Conservation (phyloP, 2,329 filamentous ascomycete genomes). For the Fusarium denticulatum region DNA sequence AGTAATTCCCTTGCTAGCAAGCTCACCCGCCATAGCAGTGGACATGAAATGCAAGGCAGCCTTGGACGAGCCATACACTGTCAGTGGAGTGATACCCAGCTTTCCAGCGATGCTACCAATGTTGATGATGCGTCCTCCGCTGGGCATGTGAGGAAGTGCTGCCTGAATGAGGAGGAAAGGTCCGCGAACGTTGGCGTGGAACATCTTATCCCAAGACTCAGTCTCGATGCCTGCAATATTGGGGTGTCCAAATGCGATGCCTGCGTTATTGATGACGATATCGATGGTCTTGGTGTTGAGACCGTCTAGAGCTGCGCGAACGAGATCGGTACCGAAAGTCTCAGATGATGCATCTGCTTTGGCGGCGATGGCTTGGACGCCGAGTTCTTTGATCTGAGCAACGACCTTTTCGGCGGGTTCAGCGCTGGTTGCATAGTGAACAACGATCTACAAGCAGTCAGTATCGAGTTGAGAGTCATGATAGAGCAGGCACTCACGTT, state of each 20-base stretch:
- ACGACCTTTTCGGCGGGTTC: background rate
- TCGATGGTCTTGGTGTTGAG: slow-evolving; percentile 1
- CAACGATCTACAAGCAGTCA: background rate
- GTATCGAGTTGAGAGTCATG: accelerated
- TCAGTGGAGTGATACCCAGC: slow-evolving; percentile 42
- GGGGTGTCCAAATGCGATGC: slow-evolving; percentile 18
- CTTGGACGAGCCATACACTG: slow-evolving; percentile 49
- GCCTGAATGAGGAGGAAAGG: slow-evolving; percentile 48
- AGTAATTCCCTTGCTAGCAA: slow-evolving; percentile 7
- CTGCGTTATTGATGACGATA: slow-evolving; percentile 12
- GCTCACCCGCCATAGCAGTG: background rate
- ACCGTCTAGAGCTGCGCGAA: background rate
- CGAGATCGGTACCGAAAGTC: background rate
- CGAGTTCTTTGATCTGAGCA: background rate
- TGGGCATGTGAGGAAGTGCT: slow-evolving; percentile 43
- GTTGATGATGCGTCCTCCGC: slow-evolving; percentile 48
- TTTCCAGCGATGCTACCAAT: slow-evolving; percentile 48
- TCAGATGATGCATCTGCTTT: slow-evolving; percentile 3
- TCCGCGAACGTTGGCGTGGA: slow-evolving; percentile 29
- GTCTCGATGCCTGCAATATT: slow-evolving; percentile 7
- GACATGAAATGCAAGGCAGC: slow-evolving; percentile 39
- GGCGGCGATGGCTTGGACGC: background rate
- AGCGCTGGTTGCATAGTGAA: slow-evolving; percentile 1
- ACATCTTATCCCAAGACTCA: slow-evolving; percentile 2
- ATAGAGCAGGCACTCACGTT: background rate